phyloP scores from a whole-genome alignment of 2,329 filamentous ascomycete genomes.

The Plenodomus lindquistii region DNA sequence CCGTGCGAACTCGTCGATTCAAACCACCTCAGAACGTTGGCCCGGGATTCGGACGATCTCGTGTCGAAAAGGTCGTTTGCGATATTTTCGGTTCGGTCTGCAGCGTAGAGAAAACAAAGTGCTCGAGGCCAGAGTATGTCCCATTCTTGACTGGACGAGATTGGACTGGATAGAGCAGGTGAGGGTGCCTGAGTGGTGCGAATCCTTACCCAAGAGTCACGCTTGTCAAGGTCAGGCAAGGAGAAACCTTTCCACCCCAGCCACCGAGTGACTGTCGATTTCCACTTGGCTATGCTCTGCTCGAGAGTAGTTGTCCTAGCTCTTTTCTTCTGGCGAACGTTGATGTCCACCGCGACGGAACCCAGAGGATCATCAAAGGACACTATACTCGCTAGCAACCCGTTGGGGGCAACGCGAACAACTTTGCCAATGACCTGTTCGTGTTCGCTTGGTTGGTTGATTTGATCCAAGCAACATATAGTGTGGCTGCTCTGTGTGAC shows the following conservation, averaged over 20 bases:
- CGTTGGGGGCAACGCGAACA: conserved; percentile 42
- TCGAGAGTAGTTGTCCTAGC: conserved; percentile 28
- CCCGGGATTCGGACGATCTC: conserved; percentile 1
- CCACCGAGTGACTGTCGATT: conserved; percentile 37
- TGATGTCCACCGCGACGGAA: conserved; percentile 18
- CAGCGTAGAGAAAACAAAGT: conserved; percentile 36
- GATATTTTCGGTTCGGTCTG: not conserved
- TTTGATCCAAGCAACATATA: conserved; percentile 27
- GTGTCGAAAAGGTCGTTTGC: not conserved
- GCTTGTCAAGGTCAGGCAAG: conserved; percentile 28
- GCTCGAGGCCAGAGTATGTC: conserved; percentile 44
- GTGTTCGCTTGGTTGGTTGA: conserved; percentile 17
- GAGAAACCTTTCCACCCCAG: conserved; percentile 40
- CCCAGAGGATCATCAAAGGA: conserved; percentile 38
- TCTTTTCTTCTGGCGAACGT: conserved; percentile 30
- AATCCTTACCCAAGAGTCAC: conserved; percentile 37
- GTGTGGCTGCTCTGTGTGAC: conserved; percentile 26
- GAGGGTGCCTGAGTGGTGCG: conserved; percentile 21
- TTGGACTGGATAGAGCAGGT: conserved; percentile 14
- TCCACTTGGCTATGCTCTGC: conserved; percentile 41
- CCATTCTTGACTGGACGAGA: conserved; percentile 14
- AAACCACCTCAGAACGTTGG: conserved; percentile 33
- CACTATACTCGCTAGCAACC: conserved; percentile 33
- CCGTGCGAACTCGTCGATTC: conserved; percentile 29
- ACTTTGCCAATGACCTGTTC: conserved; percentile 27